A percentile compares a stretch with the other conserved stretches of the same genome.
phyloP scores from a whole-genome alignment of 257 asterid species.

The Nicotiana noctiflora region DNA sequence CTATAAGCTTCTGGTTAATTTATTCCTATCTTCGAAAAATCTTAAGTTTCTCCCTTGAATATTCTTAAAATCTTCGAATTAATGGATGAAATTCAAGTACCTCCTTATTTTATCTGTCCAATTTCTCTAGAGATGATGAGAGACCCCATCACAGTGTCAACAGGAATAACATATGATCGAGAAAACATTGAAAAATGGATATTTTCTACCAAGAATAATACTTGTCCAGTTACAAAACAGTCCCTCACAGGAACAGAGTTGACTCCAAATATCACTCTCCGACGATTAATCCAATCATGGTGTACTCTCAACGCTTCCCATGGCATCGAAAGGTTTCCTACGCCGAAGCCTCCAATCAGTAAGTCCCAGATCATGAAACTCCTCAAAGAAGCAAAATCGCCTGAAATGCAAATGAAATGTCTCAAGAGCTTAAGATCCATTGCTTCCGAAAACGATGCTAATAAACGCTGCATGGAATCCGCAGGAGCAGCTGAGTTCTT shows the following conservation, averaged over 20 bases:
- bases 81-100: constrained; percentile 54
- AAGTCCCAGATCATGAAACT: constrained; percentile 46
- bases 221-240: constrained; percentile 71
- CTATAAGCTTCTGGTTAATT: too few relatives aligned
- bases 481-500: constrained; percentile 53
- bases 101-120: constrained; percentile 74
- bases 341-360: constrained; percentile 61
- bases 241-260: constrained; percentile 32
- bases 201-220: constrained; percentile 30
- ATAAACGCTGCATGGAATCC: constrained; percentile 48
- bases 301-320: constrained; percentile 52
- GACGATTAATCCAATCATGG: constrained; percentile 82
- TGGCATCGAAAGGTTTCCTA: constrained; percentile 67
- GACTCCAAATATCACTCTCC: constrained; percentile 71
- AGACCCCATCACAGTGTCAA: constrained; percentile 64
- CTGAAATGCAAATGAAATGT: constrained; percentile 30
- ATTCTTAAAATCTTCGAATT: not conserved
- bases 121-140: constrained; percentile 71
- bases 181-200: constrained; percentile 75
- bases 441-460: constrained; percentile 53
- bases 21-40: too few relatives aligned
- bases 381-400: constrained; percentile 31
- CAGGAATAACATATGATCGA: constrained; percentile 84
- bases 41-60: not conserved
- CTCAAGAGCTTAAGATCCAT: constrained; percentile 47